Evolutionary conservation across 345 rosid species (phyloP).

Genomic region (Gossypium thurberi): DNA sequence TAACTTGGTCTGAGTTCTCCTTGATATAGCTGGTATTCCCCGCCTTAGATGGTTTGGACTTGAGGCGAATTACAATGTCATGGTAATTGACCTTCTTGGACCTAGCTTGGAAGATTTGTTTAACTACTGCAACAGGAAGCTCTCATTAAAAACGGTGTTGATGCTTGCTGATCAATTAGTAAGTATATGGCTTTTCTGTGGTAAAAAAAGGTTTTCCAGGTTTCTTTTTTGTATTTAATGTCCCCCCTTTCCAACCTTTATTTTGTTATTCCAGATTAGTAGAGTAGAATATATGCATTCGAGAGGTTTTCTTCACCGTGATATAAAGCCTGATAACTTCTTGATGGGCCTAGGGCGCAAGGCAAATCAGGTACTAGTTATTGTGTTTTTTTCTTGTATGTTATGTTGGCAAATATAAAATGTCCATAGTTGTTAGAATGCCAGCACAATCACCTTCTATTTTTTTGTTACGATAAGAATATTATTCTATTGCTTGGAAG

Average conservation of each 20-base stretch:
- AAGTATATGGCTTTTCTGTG: conserved; percentile 18
- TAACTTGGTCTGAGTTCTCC: conserved; percentile 6
- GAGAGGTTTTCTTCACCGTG: conserved; percentile 79
- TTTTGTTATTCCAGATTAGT: conserved; percentile 44
- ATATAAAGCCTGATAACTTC: conserved; percentile 86
- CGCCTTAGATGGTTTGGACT: conserved; percentile 85
- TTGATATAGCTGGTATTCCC: conserved; percentile 65
- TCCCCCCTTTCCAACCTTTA: not conserved
- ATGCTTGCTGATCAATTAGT: conserved; percentile 91
- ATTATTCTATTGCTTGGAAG: not conserved
- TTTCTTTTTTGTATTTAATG: not conserved
- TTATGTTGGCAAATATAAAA: not conserved
- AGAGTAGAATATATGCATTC: conserved; percentile 79
- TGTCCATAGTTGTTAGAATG: conserved; percentile 1
- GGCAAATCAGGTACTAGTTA: conserved; percentile 58
- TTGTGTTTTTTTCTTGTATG: not conserved
- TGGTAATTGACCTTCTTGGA: conserved; percentile 88
- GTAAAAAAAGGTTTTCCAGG: not conserved
- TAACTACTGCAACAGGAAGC: conserved; percentile 68
- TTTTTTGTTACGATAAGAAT: not conserved
- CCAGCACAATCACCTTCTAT: not conserved
- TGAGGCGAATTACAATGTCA: conserved; percentile 68
- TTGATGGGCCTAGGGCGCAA: conserved; percentile 85
- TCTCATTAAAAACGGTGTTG: conserved; percentile 64
- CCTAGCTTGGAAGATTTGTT: conserved; percentile 88